Percentiles rank a stretch among this genome's conserved stretches.
Conservation (phyloP, 2,329 filamentous ascomycete species). For the Exophiala viscosa region DNA sequence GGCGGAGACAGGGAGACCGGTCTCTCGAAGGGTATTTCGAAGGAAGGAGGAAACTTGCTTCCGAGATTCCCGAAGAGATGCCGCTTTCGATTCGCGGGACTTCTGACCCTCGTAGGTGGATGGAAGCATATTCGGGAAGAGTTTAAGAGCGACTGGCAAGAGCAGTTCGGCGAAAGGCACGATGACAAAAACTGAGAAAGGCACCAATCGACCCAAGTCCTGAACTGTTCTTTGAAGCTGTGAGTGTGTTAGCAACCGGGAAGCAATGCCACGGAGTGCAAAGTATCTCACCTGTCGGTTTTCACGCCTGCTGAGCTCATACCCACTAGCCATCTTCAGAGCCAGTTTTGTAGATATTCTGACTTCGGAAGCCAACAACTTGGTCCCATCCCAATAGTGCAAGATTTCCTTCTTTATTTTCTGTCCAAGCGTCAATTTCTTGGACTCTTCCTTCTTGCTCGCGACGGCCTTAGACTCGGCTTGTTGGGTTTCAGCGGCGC, state of each 20-base stretch:
- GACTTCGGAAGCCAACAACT: conserved; percentile 86
- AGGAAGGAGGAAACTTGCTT: conserved; percentile 93
- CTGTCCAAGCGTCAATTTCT: conserved; percentile 84
- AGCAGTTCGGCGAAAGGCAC: conserved; percentile 94
- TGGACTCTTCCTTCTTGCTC: conserved; percentile 66
- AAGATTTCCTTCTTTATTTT: conserved; percentile 90
- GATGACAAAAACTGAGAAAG: conserved; percentile 95
- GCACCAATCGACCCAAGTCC: conserved; percentile 86
- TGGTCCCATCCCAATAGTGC: conserved; percentile 99
- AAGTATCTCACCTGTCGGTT: conserved; percentile 64
- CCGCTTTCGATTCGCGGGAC: conserved; percentile 84
- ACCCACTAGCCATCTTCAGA: conserved; percentile 95
- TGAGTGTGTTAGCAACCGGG: conserved; percentile 9
- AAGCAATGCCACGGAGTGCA: background rate
- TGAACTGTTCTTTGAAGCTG: conserved; percentile 84
- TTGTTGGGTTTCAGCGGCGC: conserved; percentile 35
- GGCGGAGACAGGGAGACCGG: conserved; percentile 81
- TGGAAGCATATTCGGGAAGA: conserved; percentile 96
- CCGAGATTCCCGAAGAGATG: conserved; percentile 73
- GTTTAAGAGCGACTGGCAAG: conserved; percentile 74
- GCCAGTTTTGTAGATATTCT: conserved; percentile 88
- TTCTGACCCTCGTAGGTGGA: conserved; percentile 95
- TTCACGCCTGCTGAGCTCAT: conserved; percentile 92
- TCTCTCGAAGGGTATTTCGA: conserved; percentile 82
- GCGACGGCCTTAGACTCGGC: conserved; percentile 55